Evolutionary conservation across 768 basidiomycete genomes (phyloP).

Genomic region (Hortiboletus campestris): DNA sequence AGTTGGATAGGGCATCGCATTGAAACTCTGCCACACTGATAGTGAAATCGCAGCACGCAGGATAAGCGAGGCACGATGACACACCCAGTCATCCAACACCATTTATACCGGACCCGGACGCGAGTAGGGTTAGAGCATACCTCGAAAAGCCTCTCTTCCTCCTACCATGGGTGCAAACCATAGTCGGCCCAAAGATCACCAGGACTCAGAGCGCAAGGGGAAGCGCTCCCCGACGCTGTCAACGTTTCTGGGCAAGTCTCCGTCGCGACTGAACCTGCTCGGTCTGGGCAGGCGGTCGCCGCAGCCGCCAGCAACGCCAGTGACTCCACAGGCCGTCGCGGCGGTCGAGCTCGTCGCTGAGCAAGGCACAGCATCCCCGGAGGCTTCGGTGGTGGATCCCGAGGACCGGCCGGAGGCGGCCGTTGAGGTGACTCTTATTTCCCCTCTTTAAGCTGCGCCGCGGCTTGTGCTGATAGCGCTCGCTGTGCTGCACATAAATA

Average conservation of each 20-base stretch:
- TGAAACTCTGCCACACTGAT: slow-evolving; percentile 6
- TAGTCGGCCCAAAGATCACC: slow-evolving; percentile 23
- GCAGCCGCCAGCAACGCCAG: slow-evolving; percentile 29
- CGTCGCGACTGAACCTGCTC: slow-evolving; percentile 30
- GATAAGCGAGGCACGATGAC: slow-evolving; percentile 26
- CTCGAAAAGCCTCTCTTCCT: background rate
- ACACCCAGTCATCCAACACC: slow-evolving; percentile 12
- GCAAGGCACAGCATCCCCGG: slow-evolving; percentile 25
- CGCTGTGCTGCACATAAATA: slow-evolving; percentile 22
- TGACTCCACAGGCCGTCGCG: slow-evolving; percentile 16
- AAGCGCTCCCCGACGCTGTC: slow-evolving; percentile 27
- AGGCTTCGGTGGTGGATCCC: slow-evolving; percentile 15
- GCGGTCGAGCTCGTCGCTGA: slow-evolving; percentile 12
- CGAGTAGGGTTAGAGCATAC: slow-evolving; percentile 17
- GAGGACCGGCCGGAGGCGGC: slow-evolving; percentile 29
- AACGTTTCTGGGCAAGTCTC: slow-evolving; percentile 24
- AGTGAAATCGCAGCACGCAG: slow-evolving; percentile 29
- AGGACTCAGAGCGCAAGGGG: slow-evolving; percentile 18
- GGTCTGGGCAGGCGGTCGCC: slow-evolving; percentile 29
- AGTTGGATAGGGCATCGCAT: slow-evolving; percentile 20
- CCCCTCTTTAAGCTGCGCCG: background rate
- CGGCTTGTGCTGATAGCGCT: slow-evolving; percentile 5
- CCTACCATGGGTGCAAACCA: slow-evolving; percentile 27
- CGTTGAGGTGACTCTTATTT: slow-evolving; percentile 10
- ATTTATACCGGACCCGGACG: slow-evolving; percentile 18